A percentile compares a stretch with the other conserved stretches of the same genome.
Evolutionary conservation across 2,329 filamentous ascomycete species (phyloP).

Genomic region (Cordyceps tenuipes): DNA sequence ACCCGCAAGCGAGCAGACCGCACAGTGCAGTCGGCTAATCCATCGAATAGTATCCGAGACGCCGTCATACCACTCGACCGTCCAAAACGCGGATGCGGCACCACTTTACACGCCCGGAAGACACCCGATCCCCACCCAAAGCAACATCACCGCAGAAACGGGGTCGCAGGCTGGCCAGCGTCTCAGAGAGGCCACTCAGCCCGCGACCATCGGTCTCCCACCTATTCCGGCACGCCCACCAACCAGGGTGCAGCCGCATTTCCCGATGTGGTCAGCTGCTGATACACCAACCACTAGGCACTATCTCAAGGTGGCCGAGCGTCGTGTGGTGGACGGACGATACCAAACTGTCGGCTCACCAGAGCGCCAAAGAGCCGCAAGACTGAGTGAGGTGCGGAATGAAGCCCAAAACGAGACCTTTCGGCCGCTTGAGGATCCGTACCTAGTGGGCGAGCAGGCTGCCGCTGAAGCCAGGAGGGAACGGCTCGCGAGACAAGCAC

Average conservation of each 20-base stretch:
- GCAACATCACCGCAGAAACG: constrained; percentile 14
- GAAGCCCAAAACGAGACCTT: constrained; percentile 14
- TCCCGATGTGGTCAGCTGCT: constrained; percentile 50
- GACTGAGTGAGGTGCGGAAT: background rate
- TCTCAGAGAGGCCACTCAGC: constrained; percentile 9
- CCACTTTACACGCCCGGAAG: constrained; percentile 42
- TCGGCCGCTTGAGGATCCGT: constrained; percentile 56
- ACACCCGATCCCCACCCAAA: background rate
- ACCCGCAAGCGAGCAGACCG: background rate
- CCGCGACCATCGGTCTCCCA: constrained; percentile 35
- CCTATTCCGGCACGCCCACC: constrained; percentile 37
- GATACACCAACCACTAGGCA: constrained; percentile 47
- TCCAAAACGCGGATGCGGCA: constrained; percentile 37
- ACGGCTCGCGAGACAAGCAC: constrained; percentile 47
- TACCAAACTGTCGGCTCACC: constrained; percentile 22
- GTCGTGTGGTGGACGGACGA: constrained; percentile 44
- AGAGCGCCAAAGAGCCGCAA: background rate
- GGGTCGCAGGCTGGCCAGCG: constrained; percentile 18
- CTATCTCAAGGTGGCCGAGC: constrained; percentile 55
- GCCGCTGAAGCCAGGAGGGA: constrained; percentile 49
- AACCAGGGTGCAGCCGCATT: constrained; percentile 45
- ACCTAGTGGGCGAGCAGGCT: constrained; percentile 58
- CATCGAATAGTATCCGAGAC: constrained; percentile 47
- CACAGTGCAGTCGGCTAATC: background rate
- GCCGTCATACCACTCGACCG: constrained; percentile 54